Base-by-base conservation (phyloP, 2,329 filamentous ascomycete species). In the Calonectria naviculata region DNA sequence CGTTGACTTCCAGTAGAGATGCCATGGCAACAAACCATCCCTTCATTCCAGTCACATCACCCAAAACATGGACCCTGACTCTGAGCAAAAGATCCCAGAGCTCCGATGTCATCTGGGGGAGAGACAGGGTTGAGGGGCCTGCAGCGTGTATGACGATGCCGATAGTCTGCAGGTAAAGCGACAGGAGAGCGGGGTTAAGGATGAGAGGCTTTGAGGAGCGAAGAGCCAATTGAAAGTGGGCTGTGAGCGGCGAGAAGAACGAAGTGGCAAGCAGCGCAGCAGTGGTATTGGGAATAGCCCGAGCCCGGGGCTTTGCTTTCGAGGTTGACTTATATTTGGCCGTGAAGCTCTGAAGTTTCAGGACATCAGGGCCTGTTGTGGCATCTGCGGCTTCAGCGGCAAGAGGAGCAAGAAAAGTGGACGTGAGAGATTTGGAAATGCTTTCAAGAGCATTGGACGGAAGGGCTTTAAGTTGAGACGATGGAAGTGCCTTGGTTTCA, bases 291-390 rank as follows among this genome's bases (percentile, higher is more conserved):
- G 93, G 89, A 17, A 93, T 92, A 4, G 91, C 85, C 66, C 89
- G 89, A 34, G 87, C 74, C 19, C 85, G 85, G 1, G 84, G 84
- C 68, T 79, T 84, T 21, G 78, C 58, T 69, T 81, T 81, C 1
- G 77, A 70, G 65, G 73, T 81, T 42, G 79, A 78, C 71, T 79
- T 87, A 76, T 83, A 82, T 2, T 80, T 82, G 0, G 93, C 94
- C 13, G 93, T 96, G 83, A 98, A 98, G 3, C 93, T 97, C 31
- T 94, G 92, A 26, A 98, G 90, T 84, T 98, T 98, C 54, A 99
- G 90, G 7, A 93, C 90, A 75, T 95, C 91, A 0, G 97, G 95
- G 0, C 96, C 95, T 0, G 93, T 93, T 8, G 91, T 87, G 26
- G 92, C 88, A 79, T 98, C 95, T 46, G 95, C 95, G 3, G 95